These are phyloP conservation scores for Tetrapisispora nanseiensis DNA, from an alignment of 805 yeast species.

Conservation along the genomic window DNA sequence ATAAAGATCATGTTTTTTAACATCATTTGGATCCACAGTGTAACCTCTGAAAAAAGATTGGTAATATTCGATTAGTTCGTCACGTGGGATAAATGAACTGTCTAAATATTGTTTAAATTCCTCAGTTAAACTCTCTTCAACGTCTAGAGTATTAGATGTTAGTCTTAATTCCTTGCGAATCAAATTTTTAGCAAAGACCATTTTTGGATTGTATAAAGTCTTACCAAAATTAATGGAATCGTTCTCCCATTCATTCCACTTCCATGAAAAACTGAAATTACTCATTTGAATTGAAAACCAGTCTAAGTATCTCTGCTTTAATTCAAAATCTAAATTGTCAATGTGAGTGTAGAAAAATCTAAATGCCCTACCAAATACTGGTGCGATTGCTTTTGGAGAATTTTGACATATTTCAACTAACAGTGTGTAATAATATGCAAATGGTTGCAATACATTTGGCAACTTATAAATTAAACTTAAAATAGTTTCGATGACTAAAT, in stretches of 20 bases:
- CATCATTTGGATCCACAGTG: constrained; percentile 20
- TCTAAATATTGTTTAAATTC: constrained; percentile 44
- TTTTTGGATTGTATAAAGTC: constrained; percentile 56
- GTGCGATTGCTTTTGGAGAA: constrained; percentile 79
- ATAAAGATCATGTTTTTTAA: constrained; percentile 28
- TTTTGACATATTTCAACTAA: constrained; percentile 79
- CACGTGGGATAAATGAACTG: constrained; percentile 30
- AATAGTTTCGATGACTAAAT: constrained; percentile 74
- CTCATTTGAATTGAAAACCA: constrained; percentile 93
- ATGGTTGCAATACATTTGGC: constrained; percentile 56
- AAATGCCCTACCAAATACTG: constrained; percentile 87
- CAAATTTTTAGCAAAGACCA: constrained; percentile 63
- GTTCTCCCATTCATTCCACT: constrained; percentile 88
- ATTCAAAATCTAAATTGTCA: constrained; percentile 63
- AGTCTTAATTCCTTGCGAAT: constrained; percentile 77
- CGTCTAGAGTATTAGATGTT: constrained; percentile 55
- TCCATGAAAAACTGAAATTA: constrained; percentile 93
- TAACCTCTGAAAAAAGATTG: constrained; percentile 20
- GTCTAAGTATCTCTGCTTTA: constrained; percentile 61
- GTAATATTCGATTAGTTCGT: constrained; percentile 33
- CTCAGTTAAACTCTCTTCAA: constrained; percentile 60
- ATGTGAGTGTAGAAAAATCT: constrained; percentile 67
- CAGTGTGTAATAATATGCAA: constrained; percentile 73
- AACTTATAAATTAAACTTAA: constrained; percentile 67
- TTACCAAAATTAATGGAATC: constrained; percentile 41